Conservation (phyloP, 108 stramenopile species). For the Cyclotella atomus region DNA sequence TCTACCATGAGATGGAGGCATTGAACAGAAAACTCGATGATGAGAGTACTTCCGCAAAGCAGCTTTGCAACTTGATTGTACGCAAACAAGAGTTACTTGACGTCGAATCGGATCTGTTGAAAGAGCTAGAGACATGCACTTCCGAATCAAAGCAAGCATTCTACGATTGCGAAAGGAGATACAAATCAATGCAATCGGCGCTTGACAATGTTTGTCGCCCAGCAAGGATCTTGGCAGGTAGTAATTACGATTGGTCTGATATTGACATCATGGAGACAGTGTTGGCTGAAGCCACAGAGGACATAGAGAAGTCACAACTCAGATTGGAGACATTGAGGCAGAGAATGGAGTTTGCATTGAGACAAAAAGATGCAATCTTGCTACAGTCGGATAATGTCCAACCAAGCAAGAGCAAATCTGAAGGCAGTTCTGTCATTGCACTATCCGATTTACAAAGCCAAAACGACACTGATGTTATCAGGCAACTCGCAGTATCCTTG, state of each 20-base stretch:
- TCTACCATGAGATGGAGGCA: not conserved
- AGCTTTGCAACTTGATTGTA: not conserved
- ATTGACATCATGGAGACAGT: constrained; percentile 9
- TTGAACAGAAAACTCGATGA: not conserved
- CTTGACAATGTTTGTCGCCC: not conserved
- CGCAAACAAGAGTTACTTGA: not conserved
- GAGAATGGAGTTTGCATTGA: constrained; percentile 3
- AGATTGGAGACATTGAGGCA: not conserved
- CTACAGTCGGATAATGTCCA: not conserved
- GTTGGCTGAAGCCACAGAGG: not conserved
- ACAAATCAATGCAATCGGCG: not conserved
- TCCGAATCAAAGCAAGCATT: not conserved
- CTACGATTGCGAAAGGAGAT: constrained; percentile 1
- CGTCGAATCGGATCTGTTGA: constrained; percentile 2
- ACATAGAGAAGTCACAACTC: not conserved
- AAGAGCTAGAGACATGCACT: not conserved
- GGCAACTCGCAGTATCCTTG: not conserved
- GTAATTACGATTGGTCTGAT: constrained; percentile 16
- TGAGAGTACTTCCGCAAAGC: not conserved
- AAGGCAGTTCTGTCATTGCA: not conserved
- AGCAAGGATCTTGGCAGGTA: too few relatives aligned
- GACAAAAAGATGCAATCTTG: constrained; percentile 9
- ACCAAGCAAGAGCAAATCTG: not conserved
- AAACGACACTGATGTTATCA: constrained; percentile 3
- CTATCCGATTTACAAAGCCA: constrained; percentile 4